A percentile compares a stretch with the other conserved stretches of the same genome.
phyloP scores from a whole-genome alignment of 140 eudicot species.

The Oenanthe javanica region DNA sequence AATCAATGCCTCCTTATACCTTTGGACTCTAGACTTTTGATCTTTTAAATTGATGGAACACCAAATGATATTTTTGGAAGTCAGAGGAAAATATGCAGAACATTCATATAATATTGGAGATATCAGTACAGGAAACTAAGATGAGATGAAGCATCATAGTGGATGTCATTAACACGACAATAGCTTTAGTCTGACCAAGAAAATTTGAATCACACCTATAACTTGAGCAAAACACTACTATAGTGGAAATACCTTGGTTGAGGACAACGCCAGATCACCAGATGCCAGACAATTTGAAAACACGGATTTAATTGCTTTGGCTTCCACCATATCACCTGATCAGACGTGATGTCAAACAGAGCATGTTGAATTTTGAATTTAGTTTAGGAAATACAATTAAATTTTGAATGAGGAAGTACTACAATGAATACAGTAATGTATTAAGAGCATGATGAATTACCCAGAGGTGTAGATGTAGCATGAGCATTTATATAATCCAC shows the following conservation, averaged over 20 bases:
- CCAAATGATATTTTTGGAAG: background rate
- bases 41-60: background rate
- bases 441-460: constrained; percentile 27
- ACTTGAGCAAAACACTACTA: background rate
- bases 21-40: background rate
- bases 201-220: background rate
- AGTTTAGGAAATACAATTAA: background rate
- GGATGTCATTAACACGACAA: background rate
- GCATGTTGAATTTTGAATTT: background rate
- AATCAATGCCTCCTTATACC: background rate
- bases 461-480: constrained; percentile 94
- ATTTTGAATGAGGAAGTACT: background rate
- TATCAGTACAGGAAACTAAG: background rate
- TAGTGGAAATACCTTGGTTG: constrained; percentile 66
- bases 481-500: constrained; percentile 95
- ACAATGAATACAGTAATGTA: background rate
- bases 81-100: too few relatives aligned
- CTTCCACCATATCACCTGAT: constrained; percentile 85
- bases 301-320: constrained; percentile 65
- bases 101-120: background rate
- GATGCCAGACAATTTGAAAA: constrained; percentile 60
- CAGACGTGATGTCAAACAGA: background rate
- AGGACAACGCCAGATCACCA: constrained; percentile 76
- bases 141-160: background rate
- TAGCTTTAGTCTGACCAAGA: background rate